Percentiles rank a stretch among this genome's conserved stretches.
Conservation (phyloP, 2,329 filamentous ascomycete species). For the Rhynchosporium graminicola region DNA sequence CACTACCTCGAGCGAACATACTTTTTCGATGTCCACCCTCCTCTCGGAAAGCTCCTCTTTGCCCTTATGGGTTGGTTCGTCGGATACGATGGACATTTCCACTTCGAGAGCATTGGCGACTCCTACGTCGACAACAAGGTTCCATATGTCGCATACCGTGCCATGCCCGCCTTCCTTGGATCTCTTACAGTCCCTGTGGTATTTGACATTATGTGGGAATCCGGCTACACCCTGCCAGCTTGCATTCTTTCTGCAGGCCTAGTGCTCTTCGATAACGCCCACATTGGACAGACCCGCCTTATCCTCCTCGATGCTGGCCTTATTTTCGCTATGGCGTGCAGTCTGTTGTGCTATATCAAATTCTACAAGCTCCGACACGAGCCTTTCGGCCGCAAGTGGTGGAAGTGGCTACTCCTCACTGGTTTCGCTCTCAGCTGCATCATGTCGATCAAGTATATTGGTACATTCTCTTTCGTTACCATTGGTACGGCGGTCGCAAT, state of each 20-base stretch:
- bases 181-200: constrained; percentile 91
- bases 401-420: constrained; percentile 97
- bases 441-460: constrained; percentile 98
- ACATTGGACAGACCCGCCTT: constrained; percentile 92
- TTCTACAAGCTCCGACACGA: constrained; percentile 95
- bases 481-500: constrained; percentile 92
- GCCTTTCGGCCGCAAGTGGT: constrained; percentile 94
- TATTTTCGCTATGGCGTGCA: constrained; percentile 94
- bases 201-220: constrained; percentile 99
- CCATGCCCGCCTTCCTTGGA: constrained; percentile 88
- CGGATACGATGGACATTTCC: constrained; percentile 93
- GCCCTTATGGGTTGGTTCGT: constrained; percentile 97
- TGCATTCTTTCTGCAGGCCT: constrained; percentile 83
- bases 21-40: constrained; percentile 99
- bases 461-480: constrained; percentile 93
- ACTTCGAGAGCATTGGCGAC: constrained; percentile 99
- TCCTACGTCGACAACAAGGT: constrained; percentile 97
- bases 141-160: constrained; percentile 93
- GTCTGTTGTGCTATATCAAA: constrained; percentile 89
- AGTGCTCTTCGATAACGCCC: constrained; percentile 94
- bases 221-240: constrained; percentile 92
- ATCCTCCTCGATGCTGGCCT: constrained; percentile 94
- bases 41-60: constrained; percentile 96
- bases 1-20: constrained; percentile 95
- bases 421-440: constrained; percentile 94